Evolutionary conservation across 1,284 basidiomycete genomes (phyloP).

Genomic region (Boletus semigastroideus): DNA sequence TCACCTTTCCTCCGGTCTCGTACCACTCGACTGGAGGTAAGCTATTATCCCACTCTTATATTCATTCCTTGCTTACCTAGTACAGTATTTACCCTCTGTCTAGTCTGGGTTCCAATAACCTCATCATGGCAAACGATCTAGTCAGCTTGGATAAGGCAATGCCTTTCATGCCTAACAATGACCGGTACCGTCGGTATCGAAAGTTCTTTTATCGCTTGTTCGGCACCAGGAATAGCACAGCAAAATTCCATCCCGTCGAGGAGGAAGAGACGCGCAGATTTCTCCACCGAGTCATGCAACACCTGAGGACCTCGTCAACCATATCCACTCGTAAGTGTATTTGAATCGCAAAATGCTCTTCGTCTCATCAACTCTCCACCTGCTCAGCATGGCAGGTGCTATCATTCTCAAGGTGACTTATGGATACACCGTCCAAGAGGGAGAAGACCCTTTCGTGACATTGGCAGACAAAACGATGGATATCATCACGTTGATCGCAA

Average conservation of each 20-base stretch:
- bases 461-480: constrained; percentile 21
- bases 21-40: too few relatives aligned
- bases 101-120: too few relatives aligned
- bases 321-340: constrained; percentile 27
- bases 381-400: constrained; percentile 11
- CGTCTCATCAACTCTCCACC: background rate
- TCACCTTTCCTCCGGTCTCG: too few relatives aligned
- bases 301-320: constrained; percentile 14
- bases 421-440: constrained; percentile 25
- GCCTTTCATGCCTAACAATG: constrained; percentile 19
- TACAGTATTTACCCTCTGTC: too few relatives aligned
- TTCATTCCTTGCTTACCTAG: too few relatives aligned
- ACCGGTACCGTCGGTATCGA: constrained; percentile 21
- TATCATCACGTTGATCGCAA: constrained; percentile 10
- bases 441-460: constrained; percentile 29
- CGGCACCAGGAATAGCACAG: constrained; percentile 22
- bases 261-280: constrained; percentile 28
- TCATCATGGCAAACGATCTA: constrained; percentile 28
- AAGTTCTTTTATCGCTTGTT: constrained; percentile 25
- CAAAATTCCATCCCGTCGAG: constrained; percentile 16
- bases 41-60: too few relatives aligned
- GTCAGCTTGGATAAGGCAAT: constrained; percentile 23
- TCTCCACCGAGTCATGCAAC: constrained; percentile 22
- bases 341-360: background rate
- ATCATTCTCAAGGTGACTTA: constrained; percentile 22